Conservation (phyloP, 2,329 filamentous ascomycete species). For the Neofusicoccum sp. region DNA sequence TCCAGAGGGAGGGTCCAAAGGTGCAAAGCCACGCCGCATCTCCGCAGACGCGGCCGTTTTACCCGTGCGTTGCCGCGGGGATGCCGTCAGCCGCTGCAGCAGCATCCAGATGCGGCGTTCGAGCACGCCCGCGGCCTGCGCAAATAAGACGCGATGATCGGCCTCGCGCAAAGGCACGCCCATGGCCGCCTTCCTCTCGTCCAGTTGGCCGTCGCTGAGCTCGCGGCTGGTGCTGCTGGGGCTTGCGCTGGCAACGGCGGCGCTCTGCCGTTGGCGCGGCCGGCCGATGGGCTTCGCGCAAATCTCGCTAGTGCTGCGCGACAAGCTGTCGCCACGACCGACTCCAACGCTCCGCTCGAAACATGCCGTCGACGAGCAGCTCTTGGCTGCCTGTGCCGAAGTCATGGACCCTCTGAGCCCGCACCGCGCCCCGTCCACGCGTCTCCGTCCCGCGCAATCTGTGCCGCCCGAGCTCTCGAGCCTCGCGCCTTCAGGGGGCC, state of each 20-base stretch:
- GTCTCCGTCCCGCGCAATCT: constrained; percentile 7
- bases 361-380: not conserved
- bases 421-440: constrained; percentile 2
- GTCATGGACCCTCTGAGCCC: not conserved
- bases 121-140: not conserved
- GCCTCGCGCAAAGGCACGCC: not conserved
- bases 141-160: constrained; percentile 9
- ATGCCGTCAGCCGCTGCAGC: not conserved
- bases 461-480: not conserved
- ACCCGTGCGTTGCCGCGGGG: constrained; percentile 7
- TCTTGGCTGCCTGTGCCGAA: constrained; percentile 7
- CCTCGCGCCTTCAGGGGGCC: constrained; percentile 12
- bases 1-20: not conserved
- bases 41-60: constrained; percentile 3
- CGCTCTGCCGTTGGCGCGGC: constrained; percentile 1
- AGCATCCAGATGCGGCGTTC: constrained; percentile 2
- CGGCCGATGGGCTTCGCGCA: not conserved
- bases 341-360: not conserved
- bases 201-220: constrained; percentile 5
- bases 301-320: constrained; percentile 5
- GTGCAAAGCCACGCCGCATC: not conserved
- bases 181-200: not conserved
- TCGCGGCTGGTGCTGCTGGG: not conserved
- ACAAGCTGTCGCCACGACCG: not conserved
- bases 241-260: not conserved